Conservation (phyloP, 257 asterid species). For the Parsonsia alboflavescens region DNA sequence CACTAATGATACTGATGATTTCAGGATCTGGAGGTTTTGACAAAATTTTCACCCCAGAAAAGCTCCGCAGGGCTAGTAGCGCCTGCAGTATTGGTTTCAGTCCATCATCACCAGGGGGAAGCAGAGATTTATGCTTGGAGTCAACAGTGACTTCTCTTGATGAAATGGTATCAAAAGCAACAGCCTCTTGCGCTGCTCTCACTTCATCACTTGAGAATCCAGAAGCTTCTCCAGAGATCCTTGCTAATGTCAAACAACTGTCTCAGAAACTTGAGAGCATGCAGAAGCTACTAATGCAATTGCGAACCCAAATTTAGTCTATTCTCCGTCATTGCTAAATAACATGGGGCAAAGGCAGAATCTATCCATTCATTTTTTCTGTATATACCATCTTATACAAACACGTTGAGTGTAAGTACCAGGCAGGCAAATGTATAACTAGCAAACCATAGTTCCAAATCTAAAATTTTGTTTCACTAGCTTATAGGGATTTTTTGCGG, state of each 20-base stretch:
- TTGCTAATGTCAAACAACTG: slow-evolving; percentile 46
- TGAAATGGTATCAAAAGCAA: slow-evolving; percentile 55
- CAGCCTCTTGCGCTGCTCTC: slow-evolving; percentile 62
- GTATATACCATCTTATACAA: slow-evolving; percentile 8
- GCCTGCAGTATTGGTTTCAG: slow-evolving; percentile 25
- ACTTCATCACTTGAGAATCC: slow-evolving; percentile 40
- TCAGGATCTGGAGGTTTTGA: slow-evolving; percentile 75
- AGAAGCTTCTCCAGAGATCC: slow-evolving; percentile 36
- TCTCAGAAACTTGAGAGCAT: slow-evolving; percentile 79
- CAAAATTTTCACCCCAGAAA: slow-evolving; percentile 61
- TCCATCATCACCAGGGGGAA: slow-evolving; percentile 32
- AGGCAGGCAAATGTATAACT: slow-evolving; percentile 18
- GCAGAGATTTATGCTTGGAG: slow-evolving; percentile 33
- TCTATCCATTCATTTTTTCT: slow-evolving; percentile 28
- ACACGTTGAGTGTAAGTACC: slow-evolving; percentile 14
- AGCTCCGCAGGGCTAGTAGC: slow-evolving; percentile 44
- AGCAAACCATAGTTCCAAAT: not conserved
- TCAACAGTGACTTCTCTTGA: slow-evolving; percentile 74
- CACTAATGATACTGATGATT: slow-evolving; percentile 7
- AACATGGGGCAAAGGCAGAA: slow-evolving; percentile 12
- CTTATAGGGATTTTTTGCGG: slow-evolving; percentile 1
- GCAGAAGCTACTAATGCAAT: slow-evolving; percentile 59
- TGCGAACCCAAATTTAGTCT: slow-evolving; percentile 47
- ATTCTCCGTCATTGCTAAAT: slow-evolving; percentile 2
- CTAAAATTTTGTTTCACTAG: slow-evolving; percentile 2